These are phyloP conservation scores for Fusarium chuoi DNA, from an alignment of 2,329 filamentous ascomycete species.

Conservation along the genomic window DNA sequence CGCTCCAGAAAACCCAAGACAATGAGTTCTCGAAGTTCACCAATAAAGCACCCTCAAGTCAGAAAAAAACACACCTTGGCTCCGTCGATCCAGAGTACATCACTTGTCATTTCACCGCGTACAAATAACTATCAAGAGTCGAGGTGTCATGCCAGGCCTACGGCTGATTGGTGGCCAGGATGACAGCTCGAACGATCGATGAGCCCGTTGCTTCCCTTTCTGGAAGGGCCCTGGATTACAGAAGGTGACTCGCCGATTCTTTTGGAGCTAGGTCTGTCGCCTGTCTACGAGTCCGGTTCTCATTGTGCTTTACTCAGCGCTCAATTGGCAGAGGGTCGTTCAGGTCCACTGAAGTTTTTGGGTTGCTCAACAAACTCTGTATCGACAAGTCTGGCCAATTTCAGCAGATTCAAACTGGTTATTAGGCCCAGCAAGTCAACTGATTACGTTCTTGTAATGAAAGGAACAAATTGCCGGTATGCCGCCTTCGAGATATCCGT, in stretches of 20 bases:
- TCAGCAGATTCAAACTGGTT: no score
- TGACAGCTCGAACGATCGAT: neutral
- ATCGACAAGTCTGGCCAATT: no score
- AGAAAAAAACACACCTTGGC: neutral
- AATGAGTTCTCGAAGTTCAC: neutral
- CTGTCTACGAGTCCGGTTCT: neutral
- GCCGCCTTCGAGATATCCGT: no score
- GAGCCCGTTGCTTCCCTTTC: neutral
- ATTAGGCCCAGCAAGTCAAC: no score
- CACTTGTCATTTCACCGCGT: rapidly evolving
- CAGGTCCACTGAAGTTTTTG: no score
- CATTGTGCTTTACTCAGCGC: neutral
- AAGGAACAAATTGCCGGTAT: no score
- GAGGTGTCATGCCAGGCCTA: neutral
- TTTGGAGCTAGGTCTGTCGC: no score
- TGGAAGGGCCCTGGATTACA: neutral
- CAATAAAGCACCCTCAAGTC: neutral
- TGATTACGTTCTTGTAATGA: no score
- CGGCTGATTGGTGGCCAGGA: no score
- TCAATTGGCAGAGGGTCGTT: neutral
- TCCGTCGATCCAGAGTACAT: neutral
- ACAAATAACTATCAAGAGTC: rapidly evolving
- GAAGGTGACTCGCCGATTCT: neutral
- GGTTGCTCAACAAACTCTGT: no score
- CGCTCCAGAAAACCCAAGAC: neutral